Evolutionary conservation across 768 basidiomycete species (phyloP).

Genomic region (Jaapia argillacea): DNA sequence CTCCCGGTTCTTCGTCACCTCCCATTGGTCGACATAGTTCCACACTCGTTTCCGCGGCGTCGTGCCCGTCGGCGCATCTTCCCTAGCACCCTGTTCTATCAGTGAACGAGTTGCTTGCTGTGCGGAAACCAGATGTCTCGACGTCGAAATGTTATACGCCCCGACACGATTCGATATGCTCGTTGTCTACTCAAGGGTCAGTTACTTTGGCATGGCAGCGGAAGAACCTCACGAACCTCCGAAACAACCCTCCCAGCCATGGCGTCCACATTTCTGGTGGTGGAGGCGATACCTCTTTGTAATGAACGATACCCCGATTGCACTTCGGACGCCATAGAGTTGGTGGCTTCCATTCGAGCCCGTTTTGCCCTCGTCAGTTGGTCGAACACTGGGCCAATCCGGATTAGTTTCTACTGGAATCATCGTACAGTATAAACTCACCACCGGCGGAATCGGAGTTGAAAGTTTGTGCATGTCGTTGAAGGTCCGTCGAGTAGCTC

Average conservation of each 20-base stretch:
- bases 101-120: conserved; percentile 41
- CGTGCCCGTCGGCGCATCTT: conserved; percentile 57
- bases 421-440: conserved; percentile 20
- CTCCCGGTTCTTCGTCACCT: conserved; percentile 54
- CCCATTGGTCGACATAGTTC: conserved; percentile 65
- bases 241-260: conserved; percentile 32
- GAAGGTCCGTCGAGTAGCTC: conserved; percentile 41
- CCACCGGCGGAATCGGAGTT: conserved; percentile 34
- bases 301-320: conserved; percentile 42
- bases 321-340: conserved; percentile 34
- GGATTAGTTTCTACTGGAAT: no score
- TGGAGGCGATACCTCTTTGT: conserved; percentile 39
- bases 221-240: conserved; percentile 32
- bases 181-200: conserved; percentile 25
- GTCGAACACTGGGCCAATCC: conserved; percentile 58
- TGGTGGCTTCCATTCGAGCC: conserved; percentile 52
- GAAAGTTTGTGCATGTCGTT: conserved; percentile 35
- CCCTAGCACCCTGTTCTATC: conserved; percentile 44
- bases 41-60: conserved; percentile 73
- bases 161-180: conserved; percentile 30
- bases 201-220: conserved; percentile 1
- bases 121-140: conserved; percentile 34
- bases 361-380: conserved; percentile 54
- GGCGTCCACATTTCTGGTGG: conserved; percentile 36
- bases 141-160: conserved; percentile 32